A percentile compares a stretch with the other conserved stretches of the same genome.
Evolutionary conservation across 163 green algal genomes (phyloP).

Genomic region (Scenedesmus sp.): DNA sequence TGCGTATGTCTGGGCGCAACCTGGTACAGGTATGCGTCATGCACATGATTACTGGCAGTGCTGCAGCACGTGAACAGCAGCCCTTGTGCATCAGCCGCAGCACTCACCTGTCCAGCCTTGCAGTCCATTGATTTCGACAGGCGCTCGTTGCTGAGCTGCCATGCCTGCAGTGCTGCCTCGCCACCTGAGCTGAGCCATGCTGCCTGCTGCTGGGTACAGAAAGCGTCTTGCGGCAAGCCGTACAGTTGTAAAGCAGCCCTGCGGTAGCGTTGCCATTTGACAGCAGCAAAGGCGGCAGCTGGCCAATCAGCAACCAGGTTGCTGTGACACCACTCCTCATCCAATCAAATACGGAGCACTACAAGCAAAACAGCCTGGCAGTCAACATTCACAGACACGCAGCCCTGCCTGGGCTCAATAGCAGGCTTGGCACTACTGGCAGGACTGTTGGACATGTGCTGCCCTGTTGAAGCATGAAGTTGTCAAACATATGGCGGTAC

Average conservation of each 20-base stretch:
- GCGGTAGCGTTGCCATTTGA: neutral
- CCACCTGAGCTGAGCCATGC: constrained; percentile 38
- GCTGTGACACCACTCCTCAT: neutral
- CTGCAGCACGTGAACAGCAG: no score
- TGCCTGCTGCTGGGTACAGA: constrained; percentile 50
- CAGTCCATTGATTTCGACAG: constrained; percentile 26
- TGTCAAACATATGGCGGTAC: constrained; percentile 25
- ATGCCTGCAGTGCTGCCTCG: constrained; percentile 43
- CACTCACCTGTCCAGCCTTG: neutral
- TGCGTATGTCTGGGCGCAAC: neutral
- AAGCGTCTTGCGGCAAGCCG: constrained; percentile 37
- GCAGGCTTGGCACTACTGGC: neutral
- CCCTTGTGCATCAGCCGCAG: neutral
- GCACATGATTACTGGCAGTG: no score
- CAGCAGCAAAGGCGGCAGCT: constrained; percentile 7
- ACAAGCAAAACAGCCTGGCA: no score
- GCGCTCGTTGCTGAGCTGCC: constrained; percentile 56
- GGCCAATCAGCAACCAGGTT: neutral
- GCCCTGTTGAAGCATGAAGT: neutral
- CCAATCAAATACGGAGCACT: neutral
- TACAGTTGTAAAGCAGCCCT: constrained; percentile 62
- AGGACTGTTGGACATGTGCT: neutral
- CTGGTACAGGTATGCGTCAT: neutral
- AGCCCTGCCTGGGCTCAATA: neutral
- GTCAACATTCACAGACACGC: no score